A percentile compares a stretch with the other conserved stretches of the same genome.
These are phyloP conservation scores for Lecanoromycetidae sp. DNA, from an alignment of 2,329 filamentous ascomycete species.

Conservation along the genomic window DNA sequence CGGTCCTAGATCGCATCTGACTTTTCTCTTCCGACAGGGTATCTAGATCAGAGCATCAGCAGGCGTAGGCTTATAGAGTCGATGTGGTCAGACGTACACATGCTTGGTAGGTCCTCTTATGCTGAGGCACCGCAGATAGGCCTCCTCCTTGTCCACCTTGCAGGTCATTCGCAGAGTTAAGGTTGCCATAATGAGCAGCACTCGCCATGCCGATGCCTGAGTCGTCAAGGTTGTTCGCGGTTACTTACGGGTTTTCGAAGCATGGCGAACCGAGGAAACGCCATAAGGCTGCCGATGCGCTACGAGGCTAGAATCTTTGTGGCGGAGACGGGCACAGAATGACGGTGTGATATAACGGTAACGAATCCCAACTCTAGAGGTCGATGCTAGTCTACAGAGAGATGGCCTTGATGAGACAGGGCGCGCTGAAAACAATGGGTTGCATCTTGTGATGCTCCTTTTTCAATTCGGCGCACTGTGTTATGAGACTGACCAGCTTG, in stretches of 20 bases:
- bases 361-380: too few species aligned
- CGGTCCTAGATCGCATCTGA: slow-evolving; percentile 49
- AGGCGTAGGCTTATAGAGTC: background rate
- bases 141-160: background rate
- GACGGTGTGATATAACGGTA: too few species aligned
- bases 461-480: background rate
- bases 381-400: too few species aligned
- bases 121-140: background rate
- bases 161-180: background rate
- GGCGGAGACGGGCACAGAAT: too few species aligned
- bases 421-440: too few species aligned
- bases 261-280: too few species aligned
- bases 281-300: too few species aligned
- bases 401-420: too few species aligned
- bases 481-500: background rate
- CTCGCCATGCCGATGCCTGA: background rate
- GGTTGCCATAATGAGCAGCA: background rate
- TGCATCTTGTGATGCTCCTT: too few species aligned
- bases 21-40: slow-evolving; percentile 44
- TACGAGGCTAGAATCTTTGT: too few species aligned
- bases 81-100: slow-evolving; percentile 9
- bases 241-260: slow-evolving; percentile 11
- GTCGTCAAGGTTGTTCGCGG: background rate
- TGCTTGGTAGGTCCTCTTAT: slow-evolving; percentile 17
- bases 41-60: slow-evolving; percentile 23